A percentile compares a stretch with the other conserved stretches of the same genome.
These are phyloP conservation scores for Xylaria venustula DNA, from an alignment of 495 filamentous ascomycete genomes.

Conservation along the genomic window DNA sequence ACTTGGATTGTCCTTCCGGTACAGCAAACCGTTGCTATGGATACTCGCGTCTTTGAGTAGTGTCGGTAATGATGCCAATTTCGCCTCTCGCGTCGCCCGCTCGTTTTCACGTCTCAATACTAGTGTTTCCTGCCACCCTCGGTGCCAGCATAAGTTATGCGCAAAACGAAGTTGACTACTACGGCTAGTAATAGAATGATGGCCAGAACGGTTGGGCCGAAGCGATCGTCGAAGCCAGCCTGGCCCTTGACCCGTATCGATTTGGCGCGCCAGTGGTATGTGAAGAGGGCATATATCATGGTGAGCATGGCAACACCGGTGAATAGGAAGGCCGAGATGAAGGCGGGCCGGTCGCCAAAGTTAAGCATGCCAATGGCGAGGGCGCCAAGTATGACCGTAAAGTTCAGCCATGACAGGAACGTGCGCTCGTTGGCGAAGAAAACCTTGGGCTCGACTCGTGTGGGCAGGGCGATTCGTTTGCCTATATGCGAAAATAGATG, in stretches of 20 bases:
- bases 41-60: too few species aligned
- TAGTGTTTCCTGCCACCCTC: constrained; percentile 34
- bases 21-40: too few species aligned
- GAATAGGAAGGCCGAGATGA: constrained; percentile 89
- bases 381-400: constrained; percentile 95
- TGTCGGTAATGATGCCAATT: background rate
- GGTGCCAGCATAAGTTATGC: constrained; percentile 58
- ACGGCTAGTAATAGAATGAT: constrained; percentile 82
- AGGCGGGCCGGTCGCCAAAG: constrained; percentile 90
- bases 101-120: background rate
- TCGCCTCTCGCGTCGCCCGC: background rate
- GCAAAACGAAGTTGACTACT: constrained; percentile 88
- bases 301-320: constrained; percentile 91
- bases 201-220: constrained; percentile 86
- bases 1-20: too few species aligned
- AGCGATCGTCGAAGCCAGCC: constrained; percentile 93
- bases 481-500: constrained; percentile 46
- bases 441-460: constrained; percentile 97
- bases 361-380: constrained; percentile 95
- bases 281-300: constrained; percentile 92
- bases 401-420: constrained; percentile 98
- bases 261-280: constrained; percentile 95
- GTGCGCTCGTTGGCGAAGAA: constrained; percentile 99
- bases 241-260: constrained; percentile 89
- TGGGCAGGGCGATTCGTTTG: constrained; percentile 97